Percentiles rank a stretch among this genome's conserved stretches.
phyloP scores from a whole-genome alignment of 352 stramenopile species.

The Phytophthora sp. region DNA sequence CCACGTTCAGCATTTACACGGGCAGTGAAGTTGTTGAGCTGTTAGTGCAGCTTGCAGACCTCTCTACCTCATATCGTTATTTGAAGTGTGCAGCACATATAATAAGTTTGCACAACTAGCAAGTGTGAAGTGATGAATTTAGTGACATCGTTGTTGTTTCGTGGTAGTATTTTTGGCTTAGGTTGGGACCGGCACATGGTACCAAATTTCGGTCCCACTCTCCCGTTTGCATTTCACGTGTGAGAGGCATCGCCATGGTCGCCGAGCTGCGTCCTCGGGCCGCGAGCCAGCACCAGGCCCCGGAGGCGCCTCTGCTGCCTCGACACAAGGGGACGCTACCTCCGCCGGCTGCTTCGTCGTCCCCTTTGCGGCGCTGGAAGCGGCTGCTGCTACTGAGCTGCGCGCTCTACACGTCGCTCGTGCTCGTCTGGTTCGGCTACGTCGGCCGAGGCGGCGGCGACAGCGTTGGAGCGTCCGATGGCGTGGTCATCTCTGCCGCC shows the following conservation, averaged over 20 bases:
- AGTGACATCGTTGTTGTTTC: too few species aligned
- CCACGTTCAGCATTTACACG: conserved; percentile 77
- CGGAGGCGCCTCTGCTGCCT: conserved; percentile 7
- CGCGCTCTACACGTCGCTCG: conserved; percentile 16
- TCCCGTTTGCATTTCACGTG: conserved; percentile 2
- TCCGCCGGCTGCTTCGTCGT: neutral
- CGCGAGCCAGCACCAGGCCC: conserved; percentile 1
- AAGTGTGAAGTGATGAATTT: too few species aligned
- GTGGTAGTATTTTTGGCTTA: too few species aligned
- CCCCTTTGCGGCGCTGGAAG: conserved; percentile 6
- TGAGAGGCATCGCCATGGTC: conserved; percentile 6
- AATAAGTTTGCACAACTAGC: conserved; percentile 10
- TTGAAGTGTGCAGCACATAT: conserved; percentile 12
- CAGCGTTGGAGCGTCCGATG: neutral
- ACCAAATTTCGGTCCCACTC: too few species aligned
- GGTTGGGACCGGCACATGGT: too few species aligned
- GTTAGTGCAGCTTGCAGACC: too few species aligned
- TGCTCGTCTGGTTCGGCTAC: conserved; percentile 25
- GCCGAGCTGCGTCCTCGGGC: conserved; percentile 16
- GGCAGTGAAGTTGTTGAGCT: conserved; percentile 21
- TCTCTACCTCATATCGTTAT: conserved; percentile 4
- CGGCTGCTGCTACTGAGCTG: conserved; percentile 16
- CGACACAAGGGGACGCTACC: neutral
- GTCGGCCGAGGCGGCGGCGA: neutral
- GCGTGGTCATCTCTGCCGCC: conserved; percentile 16